These are phyloP conservation scores for Ophidiomyces ophidiicola DNA, from an alignment of 2,329 filamentous ascomycete species.

Conservation along the genomic window DNA sequence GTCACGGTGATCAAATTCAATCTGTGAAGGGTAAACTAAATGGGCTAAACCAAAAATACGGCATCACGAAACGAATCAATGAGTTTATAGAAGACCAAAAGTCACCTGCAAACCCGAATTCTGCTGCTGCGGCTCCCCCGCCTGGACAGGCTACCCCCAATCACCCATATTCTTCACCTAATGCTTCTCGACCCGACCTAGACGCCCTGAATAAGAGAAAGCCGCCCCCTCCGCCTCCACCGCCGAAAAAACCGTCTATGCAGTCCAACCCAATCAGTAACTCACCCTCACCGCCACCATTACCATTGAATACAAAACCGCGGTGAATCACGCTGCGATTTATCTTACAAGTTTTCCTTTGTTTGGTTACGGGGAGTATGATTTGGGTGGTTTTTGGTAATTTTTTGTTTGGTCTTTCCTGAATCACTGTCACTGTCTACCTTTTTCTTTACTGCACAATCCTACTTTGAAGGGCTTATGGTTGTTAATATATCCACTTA, in stretches of 20 bases:
- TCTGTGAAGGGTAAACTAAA: conserved; percentile 48
- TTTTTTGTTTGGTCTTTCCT: neutral
- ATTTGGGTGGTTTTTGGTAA: neutral
- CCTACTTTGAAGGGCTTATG: no score
- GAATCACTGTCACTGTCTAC: no score
- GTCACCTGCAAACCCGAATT: conserved; percentile 21
- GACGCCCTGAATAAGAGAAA: conserved; percentile 32
- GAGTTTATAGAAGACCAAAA: conserved; percentile 34
- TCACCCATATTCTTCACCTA: conserved; percentile 16
- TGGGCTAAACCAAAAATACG: conserved; percentile 50
- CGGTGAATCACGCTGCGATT: conserved; percentile 20
- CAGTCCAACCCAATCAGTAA: conserved; percentile 26
- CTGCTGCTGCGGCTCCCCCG: conserved; percentile 13
- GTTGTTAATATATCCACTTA: no score
- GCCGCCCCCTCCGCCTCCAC: conserved; percentile 47
- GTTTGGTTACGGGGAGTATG: neutral
- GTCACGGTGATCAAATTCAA: conserved; percentile 52
- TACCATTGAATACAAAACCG: conserved; percentile 48
- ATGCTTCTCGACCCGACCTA: conserved; percentile 22
- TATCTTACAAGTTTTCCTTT: neutral
- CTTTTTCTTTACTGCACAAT: no score
- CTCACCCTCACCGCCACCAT: conserved; percentile 39
- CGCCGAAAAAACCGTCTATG: conserved; percentile 43
- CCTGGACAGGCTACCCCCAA: conserved; percentile 18
- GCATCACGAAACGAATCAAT: conserved; percentile 40